Evolutionary conservation across 805 yeast genomes (phyloP), one percentile per base, ranked within the genome.

Genomic region (Starmera pachycereana): DNA sequence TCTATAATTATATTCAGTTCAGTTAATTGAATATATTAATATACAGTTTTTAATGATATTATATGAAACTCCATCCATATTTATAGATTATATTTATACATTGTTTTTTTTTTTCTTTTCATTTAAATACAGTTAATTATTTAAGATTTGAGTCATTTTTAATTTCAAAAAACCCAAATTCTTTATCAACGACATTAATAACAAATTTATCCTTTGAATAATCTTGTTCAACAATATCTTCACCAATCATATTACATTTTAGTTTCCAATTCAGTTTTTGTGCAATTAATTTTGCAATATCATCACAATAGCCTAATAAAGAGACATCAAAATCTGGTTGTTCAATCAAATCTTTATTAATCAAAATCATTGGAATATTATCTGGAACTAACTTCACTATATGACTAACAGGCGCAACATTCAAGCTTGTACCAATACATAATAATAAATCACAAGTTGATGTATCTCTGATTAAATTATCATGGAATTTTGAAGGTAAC

Each of bases 331-430:
- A 88, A 50, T 81, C 84, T 36, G 80, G 72, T 51, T 84, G 94
- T 31, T 66, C 68, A 14, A 85, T 78, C 1, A 84, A 78, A 51
- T 86, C 92, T 52, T 72, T 77, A 54, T 86, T 84, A 46, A 88
- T 81, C 41, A 84, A 66, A 5, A 89, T 68, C 59, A 87, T 95
- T 1, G 96, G 96, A 2, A 84, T 78, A n/a, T 72, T 58, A n/a
- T 70, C 69, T 1, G 81, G 78, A 2, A 88, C 63, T 60, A 73
- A 68, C 45, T 85, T 79, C n/a, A 85, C 89, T 42, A 88, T 84
- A 39, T 85, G 88, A 39, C 87, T 78, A 5, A 89, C 96, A 0
- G 97, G 97, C 0, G 94, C 87, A 19, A 88, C 97, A 54, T 88
- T 85, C 47, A 88, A 68, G 16, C 96, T 87, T 0, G 97, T 88